phyloP scores from a whole-genome alignment of 2,329 filamentous ascomycete genomes.

The Pseudogymnoascus sp. region DNA sequence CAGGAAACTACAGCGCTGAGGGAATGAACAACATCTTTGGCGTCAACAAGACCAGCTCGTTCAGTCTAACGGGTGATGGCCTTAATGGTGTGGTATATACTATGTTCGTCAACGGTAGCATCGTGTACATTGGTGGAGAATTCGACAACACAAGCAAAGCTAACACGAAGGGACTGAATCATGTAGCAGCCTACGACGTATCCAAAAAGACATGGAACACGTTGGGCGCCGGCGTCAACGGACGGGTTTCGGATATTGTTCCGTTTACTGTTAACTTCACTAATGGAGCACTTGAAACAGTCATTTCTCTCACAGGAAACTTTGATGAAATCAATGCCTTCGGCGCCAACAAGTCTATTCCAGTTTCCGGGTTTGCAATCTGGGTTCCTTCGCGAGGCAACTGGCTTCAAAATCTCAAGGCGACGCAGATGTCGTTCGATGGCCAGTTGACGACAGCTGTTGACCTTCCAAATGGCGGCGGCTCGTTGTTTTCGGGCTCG shows the following conservation, averaged over 20 bases:
- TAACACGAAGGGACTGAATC: constrained; percentile 57
- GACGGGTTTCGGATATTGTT: constrained; percentile 66
- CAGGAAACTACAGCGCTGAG: constrained; percentile 71
- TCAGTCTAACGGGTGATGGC: constrained; percentile 59
- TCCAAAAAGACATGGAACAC: constrained; percentile 63
- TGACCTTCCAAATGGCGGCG: constrained; percentile 50
- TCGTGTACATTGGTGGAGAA: constrained; percentile 73
- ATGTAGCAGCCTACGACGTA: constrained; percentile 70
- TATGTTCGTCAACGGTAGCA: constrained; percentile 57
- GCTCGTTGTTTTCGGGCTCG: constrained; percentile 74
- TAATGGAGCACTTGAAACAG: constrained; percentile 57
- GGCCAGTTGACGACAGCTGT: constrained; percentile 68
- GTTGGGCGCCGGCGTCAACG: constrained; percentile 80
- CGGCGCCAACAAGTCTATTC: constrained; percentile 50
- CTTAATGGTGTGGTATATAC: constrained; percentile 72
- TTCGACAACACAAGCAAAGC: constrained; percentile 68
- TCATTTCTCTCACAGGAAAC: constrained; percentile 70
- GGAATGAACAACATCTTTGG: constrained; percentile 69
- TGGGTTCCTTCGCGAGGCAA: constrained; percentile 83
- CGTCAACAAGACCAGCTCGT: constrained; percentile 56
- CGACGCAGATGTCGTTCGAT: constrained; percentile 56
- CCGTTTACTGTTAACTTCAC: constrained; percentile 75
- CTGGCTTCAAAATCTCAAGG: constrained; percentile 76
- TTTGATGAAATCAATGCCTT: constrained; percentile 70
- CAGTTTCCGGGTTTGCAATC: constrained; percentile 71